Conservation (phyloP, 176 grass and related monocot species). For the Carex parvula region DNA sequence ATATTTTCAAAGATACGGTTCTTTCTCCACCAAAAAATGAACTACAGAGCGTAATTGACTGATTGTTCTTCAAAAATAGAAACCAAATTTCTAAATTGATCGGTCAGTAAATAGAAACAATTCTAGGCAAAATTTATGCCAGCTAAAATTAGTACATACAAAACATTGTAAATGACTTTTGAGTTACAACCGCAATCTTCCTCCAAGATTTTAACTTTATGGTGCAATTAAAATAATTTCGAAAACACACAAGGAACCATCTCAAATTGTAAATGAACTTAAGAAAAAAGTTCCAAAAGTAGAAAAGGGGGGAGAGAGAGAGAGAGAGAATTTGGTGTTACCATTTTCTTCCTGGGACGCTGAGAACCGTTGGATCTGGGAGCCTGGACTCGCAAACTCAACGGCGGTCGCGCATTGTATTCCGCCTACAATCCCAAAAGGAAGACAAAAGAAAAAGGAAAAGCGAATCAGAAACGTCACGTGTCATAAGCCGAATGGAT, state of each 20-base stretch:
- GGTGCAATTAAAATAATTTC: background rate
- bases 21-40: background rate
- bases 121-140: background rate
- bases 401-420: slow-evolving; percentile 12
- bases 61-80: slow-evolving; percentile 15
- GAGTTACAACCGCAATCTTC: background rate
- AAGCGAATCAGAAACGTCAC: background rate
- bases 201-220: slow-evolving; percentile 2
- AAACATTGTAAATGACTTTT: background rate
- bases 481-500: background rate
- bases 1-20: background rate
- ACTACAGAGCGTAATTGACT: background rate
- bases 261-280: background rate
- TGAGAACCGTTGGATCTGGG: slow-evolving; percentile 27
- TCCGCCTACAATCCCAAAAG: slow-evolving; percentile 15
- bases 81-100: background rate
- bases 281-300: background rate
- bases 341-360: slow-evolving; percentile 32
- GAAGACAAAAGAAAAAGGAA: background rate
- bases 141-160: background rate
- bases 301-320: background rate
- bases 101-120: background rate
- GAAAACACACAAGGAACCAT: background rate
- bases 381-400: slow-evolving; percentile 8
- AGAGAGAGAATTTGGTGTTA: background rate